Percentiles rank a stretch among this genome's conserved stretches.
Conservation (phyloP, 2,329 filamentous ascomycete genomes). For the Aciculosporium take region DNA sequence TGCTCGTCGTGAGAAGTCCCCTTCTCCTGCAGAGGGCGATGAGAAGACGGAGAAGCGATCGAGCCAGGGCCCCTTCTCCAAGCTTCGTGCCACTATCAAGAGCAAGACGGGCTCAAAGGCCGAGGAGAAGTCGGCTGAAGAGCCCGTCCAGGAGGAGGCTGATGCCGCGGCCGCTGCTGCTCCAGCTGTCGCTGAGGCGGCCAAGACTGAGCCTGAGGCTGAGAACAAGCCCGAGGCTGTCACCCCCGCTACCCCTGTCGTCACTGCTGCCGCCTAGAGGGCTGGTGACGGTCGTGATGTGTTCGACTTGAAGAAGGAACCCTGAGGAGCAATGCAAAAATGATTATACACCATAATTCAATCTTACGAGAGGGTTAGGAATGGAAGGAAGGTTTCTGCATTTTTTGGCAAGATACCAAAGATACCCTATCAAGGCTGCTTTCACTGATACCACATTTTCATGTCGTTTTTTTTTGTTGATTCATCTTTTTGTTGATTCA, state of each 20-base stretch:
- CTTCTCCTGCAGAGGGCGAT: slow-evolving; percentile 45
- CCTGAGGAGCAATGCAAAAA: slow-evolving; percentile 9
- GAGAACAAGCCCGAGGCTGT: slow-evolving; percentile 28
- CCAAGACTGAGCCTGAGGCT: slow-evolving; percentile 19
- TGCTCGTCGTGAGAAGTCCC: slow-evolving; percentile 60
- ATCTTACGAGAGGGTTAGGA: slow-evolving; percentile 28
- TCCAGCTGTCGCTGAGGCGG: slow-evolving; percentile 14
- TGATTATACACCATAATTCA: slow-evolving; percentile 13
- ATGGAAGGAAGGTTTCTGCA: slow-evolving; percentile 37
- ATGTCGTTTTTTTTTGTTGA: slow-evolving; percentile 16
- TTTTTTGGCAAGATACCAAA: slow-evolving; percentile 36
- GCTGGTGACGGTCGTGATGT: slow-evolving; percentile 12
- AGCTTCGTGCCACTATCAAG: slow-evolving; percentile 45
- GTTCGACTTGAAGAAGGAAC: slow-evolving; percentile 13
- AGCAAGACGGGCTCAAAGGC: slow-evolving; percentile 28
- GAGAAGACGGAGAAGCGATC: slow-evolving; percentile 22
- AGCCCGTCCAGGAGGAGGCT: slow-evolving; percentile 20
- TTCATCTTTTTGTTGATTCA: slow-evolving; percentile 30
- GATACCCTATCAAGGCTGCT: slow-evolving; percentile 41
- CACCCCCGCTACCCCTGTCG: slow-evolving; percentile 28
- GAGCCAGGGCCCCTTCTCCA: slow-evolving; percentile 37
- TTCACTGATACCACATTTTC: slow-evolving; percentile 28
- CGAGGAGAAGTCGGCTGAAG: slow-evolving; percentile 26
- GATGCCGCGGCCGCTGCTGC: slow-evolving; percentile 16
- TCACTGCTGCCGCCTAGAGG: slow-evolving; percentile 38